These are phyloP conservation scores for Colletotrichum graminicola DNA, from an alignment of 2,329 filamentous ascomycete species.

Conservation along the genomic window DNA sequence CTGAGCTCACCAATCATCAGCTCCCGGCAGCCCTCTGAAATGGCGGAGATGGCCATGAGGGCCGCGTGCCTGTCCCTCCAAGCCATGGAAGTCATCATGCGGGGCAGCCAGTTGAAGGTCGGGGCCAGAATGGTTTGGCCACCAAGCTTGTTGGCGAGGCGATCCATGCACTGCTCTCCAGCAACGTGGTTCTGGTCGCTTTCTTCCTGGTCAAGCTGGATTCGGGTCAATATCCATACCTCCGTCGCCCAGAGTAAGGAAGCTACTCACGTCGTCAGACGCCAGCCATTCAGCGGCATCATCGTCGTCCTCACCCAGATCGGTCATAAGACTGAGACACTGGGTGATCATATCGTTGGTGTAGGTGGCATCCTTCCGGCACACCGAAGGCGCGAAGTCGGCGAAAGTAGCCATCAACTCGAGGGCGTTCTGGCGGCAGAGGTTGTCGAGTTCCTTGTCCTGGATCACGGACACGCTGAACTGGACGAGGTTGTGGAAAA, in stretches of 20 bases:
- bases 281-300: constrained; percentile 94
- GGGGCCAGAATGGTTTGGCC: constrained; percentile 92
- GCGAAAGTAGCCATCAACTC: constrained; percentile 99
- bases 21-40: constrained; percentile 96
- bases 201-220: constrained; percentile 89
- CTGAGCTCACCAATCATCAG: constrained; percentile 95
- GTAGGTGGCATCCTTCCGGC: constrained; percentile 92
- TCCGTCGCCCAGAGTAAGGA: background rate
- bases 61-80: constrained; percentile 98
- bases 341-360: constrained; percentile 98
- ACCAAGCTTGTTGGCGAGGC: constrained; percentile 95
- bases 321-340: constrained; percentile 97
- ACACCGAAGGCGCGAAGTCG: constrained; percentile 93
- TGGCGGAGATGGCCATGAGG: constrained; percentile 98
- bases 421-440: constrained; percentile 92
- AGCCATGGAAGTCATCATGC: constrained; percentile 95
- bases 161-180: constrained; percentile 98
- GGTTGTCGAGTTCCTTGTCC: constrained; percentile 92
- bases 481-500: constrained; percentile 93
- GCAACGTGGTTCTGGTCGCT: constrained; percentile 98
- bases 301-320: constrained; percentile 93
- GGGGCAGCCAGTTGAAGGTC: constrained; percentile 95
- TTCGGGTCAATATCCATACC: constrained; percentile 46
- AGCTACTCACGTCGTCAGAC: constrained; percentile 82
- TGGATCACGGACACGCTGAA: constrained; percentile 95